Evolutionary conservation across 2,329 filamentous ascomycete species (phyloP).

Genomic region (Colletotrichum melonis): DNA sequence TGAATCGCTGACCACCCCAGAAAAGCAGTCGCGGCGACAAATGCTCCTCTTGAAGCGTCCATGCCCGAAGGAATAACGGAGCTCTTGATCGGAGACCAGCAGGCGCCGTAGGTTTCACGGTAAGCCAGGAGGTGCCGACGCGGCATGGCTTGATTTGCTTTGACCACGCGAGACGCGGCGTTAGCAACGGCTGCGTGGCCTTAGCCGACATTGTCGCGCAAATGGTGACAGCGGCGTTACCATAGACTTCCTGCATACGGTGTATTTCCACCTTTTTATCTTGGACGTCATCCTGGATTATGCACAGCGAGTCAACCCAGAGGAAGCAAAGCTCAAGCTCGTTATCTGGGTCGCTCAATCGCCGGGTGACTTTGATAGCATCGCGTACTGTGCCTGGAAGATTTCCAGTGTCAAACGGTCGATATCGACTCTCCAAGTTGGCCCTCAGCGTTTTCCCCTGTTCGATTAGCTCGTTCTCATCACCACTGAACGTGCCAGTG

Average conservation of each 20-base stretch:
- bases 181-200: not conserved
- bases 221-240: not conserved
- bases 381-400: not conserved
- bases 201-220: not conserved
- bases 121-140: not conserved
- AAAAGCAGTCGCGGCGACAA: not conserved
- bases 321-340: conserved; percentile 48
- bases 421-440: not conserved
- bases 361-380: not conserved
- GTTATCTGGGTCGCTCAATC: not conserved
- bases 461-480: not conserved
- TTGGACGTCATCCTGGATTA: conserved; percentile 54
- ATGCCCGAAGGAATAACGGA: not conserved
- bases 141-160: not conserved
- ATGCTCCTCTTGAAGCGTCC: not conserved
- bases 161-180: not conserved
- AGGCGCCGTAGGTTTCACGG: not conserved
- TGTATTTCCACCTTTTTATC: conserved; percentile 42
- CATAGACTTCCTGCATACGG: no score
- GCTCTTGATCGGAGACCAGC: not conserved
- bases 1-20: conserved; percentile 3
- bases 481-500: not conserved
- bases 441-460: not conserved
- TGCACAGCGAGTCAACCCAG: conserved; percentile 58
- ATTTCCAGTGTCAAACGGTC: not conserved